These are phyloP conservation scores for Hypoxylon intermedium DNA, from an alignment of 495 filamentous ascomycete genomes.

Conservation along the genomic window DNA sequence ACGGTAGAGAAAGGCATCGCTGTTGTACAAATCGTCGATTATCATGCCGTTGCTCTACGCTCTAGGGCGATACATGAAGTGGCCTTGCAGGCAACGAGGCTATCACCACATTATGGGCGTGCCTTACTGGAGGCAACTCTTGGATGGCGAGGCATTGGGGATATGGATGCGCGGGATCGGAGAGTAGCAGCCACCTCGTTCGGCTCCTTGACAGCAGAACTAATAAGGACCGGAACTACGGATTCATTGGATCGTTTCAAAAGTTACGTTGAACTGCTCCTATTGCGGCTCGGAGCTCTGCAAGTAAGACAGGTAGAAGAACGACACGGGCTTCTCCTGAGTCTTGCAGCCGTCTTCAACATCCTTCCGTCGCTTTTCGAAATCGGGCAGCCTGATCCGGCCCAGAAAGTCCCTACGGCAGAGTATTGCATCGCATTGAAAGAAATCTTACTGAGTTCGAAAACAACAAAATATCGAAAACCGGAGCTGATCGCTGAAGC, in stretches of 20 bases:
- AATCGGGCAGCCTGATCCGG: not conserved
- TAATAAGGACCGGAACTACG: conserved; percentile 24
- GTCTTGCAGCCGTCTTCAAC: conserved; percentile 58
- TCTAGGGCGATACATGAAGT: conserved; percentile 81
- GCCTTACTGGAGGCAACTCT: conserved; percentile 73
- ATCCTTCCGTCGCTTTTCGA: conserved; percentile 43
- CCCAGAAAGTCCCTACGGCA: conserved; percentile 9
- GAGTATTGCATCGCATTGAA: conserved; percentile 32
- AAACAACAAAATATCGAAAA: conserved; percentile 57
- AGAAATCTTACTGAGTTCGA: conserved; percentile 45
- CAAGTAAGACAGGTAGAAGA: conserved; percentile 68
- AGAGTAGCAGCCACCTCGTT: conserved; percentile 74
- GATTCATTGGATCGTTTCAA: conserved; percentile 41
- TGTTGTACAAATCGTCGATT: conserved; percentile 88
- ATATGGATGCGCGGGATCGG: conserved; percentile 74
- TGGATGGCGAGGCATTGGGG: conserved; percentile 86
- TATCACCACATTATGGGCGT: conserved; percentile 72
- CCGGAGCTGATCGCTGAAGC: conserved; percentile 76
- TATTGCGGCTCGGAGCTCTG: conserved; percentile 54
- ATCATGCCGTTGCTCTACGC: conserved; percentile 88
- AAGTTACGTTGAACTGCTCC: conserved; percentile 43
- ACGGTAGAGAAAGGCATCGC: conserved; percentile 79
- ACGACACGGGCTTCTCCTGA: conserved; percentile 71
- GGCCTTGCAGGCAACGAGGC: conserved; percentile 66
- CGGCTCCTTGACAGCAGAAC: conserved; percentile 61